These are phyloP conservation scores for Thielaviopsis euricoi DNA, from an alignment of 2,329 filamentous ascomycete genomes.

Conservation along the genomic window DNA sequence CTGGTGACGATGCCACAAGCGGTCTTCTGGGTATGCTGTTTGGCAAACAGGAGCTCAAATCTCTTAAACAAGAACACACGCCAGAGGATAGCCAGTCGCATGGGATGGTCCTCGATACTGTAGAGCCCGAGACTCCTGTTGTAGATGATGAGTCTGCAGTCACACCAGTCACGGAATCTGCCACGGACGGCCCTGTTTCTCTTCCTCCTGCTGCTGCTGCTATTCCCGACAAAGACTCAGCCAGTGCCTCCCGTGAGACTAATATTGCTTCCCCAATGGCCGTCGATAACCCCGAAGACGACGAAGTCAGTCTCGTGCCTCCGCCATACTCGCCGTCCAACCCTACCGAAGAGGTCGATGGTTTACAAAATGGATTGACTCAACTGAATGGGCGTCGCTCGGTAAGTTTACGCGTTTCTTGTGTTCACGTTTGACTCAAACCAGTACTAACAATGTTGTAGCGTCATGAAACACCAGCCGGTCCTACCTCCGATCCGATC, in stretches of 20 bases:
- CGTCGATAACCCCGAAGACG: constrained; percentile 14
- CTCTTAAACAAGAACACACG: constrained; percentile 26
- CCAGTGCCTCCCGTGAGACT: neutral
- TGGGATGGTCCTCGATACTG: neutral
- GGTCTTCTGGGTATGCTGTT: constrained; percentile 42
- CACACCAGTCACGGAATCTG: too few relatives aligned
- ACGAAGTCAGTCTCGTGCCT: constrained; percentile 12
- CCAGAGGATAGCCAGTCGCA: constrained; percentile 2
- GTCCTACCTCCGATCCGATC: neutral
- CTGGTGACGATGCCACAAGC: constrained; percentile 25
- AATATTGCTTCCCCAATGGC: neutral
- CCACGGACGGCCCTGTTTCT: too few relatives aligned
- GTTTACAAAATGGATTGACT: neutral
- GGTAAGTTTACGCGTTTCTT: neutral
- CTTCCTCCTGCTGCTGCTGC: neutral
- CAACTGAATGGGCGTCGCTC: neutral
- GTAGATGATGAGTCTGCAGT: too few relatives aligned
- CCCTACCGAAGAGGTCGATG: neutral
- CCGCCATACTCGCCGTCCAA: neutral
- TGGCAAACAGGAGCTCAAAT: constrained; percentile 38
- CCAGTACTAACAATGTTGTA: neutral
- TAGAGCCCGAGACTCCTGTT: neutral
- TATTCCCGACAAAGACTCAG: neutral
- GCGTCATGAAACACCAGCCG: too few relatives aligned
- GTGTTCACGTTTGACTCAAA: neutral